Base-by-base conservation (phyloP, 2,329 filamentous ascomycete species). In the Elsinoe necatrix region DNA sequence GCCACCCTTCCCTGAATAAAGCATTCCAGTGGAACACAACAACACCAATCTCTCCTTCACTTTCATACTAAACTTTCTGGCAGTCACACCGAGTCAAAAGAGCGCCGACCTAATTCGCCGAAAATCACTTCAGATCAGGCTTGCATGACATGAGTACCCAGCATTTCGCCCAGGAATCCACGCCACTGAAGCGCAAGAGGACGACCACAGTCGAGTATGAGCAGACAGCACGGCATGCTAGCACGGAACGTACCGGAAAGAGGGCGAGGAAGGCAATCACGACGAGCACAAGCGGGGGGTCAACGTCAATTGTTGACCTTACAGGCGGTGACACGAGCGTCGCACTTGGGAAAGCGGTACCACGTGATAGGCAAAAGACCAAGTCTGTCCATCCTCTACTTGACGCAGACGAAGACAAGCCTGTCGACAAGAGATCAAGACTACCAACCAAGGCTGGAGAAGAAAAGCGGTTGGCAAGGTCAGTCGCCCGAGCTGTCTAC, bases 391-490 rank as follows among this genome's bases (percentile, higher is more conserved):
- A 18, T 16, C 21, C 48, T 2, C 8, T 27, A 3, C 4, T 25
- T 12, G 21, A 45, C 4, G 3, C 14, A 14, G 20, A 45, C 3
- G 41, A 12, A n/a, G 41, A 27, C 3, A 8, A 4, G 20, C 20
- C 6, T 27, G 9, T 21, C 7, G 39, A 52, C 4, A 48, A 48
- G 48, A 52, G 39, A 16, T 2, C 29, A 25, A 52, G n/a, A 27
- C 16, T 9, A 4, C 9, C 29, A 37, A 12, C 3, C 29, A 52
- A 52, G 31, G 1, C 31, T 4, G 3, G 18, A 20, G 52, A 42
- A 23, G 54, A 56, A 27, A 56, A 48, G 29, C 54, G 54, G 7
- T 20, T 56, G 12, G 39, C 54, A 8, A 56, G 41, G 54, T 55
- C 41, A 18, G 52, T n/a, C 5, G 1, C 11, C 35, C 18, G 14